Evolutionary conservation across 1,284 basidiomycete genomes (phyloP), one percentile per base, ranked within the genome.

Genomic region (Ganoderma lingzhi): DNA sequence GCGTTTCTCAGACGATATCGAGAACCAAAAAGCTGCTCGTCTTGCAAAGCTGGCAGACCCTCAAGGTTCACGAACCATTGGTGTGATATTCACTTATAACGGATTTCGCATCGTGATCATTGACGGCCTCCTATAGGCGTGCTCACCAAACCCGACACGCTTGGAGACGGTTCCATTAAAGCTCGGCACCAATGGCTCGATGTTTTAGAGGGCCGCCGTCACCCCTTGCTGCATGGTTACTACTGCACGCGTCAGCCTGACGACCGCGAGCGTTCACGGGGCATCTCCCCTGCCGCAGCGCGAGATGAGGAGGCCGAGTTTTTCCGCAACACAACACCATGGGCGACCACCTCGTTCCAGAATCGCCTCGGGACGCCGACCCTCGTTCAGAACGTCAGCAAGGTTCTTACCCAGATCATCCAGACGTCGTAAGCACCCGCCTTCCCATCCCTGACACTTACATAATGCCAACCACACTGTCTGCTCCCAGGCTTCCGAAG

Each of bases 161-260:
- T 51, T 28, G 48, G 48, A 3, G 48, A 51, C 5, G 48, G 48
- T 51, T 9, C 48, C 9, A 51, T 66, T 3, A 45, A 44, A 15
- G 42, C 41, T 17, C 61, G 61, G 6, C n/a, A 78, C 32, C 70
- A 71, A 37, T 91, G 90, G 89, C 77, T 82, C 19, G 82, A 84
- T 1, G 79, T 89, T 2, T 78, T 91, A 23, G 83, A 87, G 70
- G 86, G 86, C n/a, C 77, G 76, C 15, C 66, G 64, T 8, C 78
- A 88, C 68, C 67, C 30, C 1, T 80, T 90, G 15, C 82, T 75
- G 19, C 88, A 88, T 58, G 91, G 90, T 0, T 92, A 91, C 73
- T 91, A 87, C 71, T 90, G 88, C 60, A 87, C 89, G 45, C 87
- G 88, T 45, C 86, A 90, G 28, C 87, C 89, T 0, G 84, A 90